phyloP scores from a whole-genome alignment of 2,329 filamentous ascomycete genomes.

The Karstenula rhodostoma region DNA sequence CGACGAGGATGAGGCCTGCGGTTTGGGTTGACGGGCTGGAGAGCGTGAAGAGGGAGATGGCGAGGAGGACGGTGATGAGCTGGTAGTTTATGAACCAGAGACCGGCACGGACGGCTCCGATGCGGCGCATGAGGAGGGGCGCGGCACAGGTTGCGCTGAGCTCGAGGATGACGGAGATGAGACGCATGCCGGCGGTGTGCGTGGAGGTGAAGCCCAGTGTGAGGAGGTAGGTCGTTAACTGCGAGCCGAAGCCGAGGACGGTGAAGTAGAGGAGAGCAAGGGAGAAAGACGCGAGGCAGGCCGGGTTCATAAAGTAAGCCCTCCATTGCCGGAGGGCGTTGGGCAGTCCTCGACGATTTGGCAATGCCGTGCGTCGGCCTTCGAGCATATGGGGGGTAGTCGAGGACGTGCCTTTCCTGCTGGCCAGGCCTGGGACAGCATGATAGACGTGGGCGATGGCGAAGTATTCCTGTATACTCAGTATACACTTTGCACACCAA shows the following conservation, averaged over 20 bases:
- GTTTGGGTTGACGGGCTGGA: slow-evolving; percentile 25
- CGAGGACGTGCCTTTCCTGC: slow-evolving; percentile 18
- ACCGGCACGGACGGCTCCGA: slow-evolving; percentile 66
- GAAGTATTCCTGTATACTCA: slow-evolving; percentile 57
- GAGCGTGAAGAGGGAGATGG: slow-evolving; percentile 40
- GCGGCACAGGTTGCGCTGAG: slow-evolving; percentile 68
- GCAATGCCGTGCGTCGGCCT: slow-evolving; percentile 4
- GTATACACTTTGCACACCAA: neutral
- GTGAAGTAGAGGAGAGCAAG: slow-evolving; percentile 68
- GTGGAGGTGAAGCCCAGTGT: slow-evolving; percentile 60
- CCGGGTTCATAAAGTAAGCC: slow-evolving; percentile 62
- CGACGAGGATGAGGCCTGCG: slow-evolving; percentile 44
- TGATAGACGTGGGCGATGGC: slow-evolving; percentile 57
- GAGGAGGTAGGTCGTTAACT: slow-evolving; percentile 71
- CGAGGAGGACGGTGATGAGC: slow-evolving; percentile 60
- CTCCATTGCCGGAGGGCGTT: slow-evolving; percentile 33
- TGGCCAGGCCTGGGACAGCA: slow-evolving; percentile 42
- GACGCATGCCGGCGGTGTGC: slow-evolving; percentile 64
- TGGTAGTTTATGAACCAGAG: slow-evolving; percentile 78
- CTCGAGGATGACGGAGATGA: slow-evolving; percentile 63
- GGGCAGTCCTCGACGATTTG: slow-evolving; percentile 12
- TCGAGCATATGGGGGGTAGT: slow-evolving; percentile 17
- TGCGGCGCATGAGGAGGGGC: slow-evolving; percentile 61
- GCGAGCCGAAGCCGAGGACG: slow-evolving; percentile 55
- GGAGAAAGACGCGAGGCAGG: slow-evolving; percentile 68